Conservation (phyloP, 768 basidiomycete genomes). For the Daedaleopsis nitida region DNA sequence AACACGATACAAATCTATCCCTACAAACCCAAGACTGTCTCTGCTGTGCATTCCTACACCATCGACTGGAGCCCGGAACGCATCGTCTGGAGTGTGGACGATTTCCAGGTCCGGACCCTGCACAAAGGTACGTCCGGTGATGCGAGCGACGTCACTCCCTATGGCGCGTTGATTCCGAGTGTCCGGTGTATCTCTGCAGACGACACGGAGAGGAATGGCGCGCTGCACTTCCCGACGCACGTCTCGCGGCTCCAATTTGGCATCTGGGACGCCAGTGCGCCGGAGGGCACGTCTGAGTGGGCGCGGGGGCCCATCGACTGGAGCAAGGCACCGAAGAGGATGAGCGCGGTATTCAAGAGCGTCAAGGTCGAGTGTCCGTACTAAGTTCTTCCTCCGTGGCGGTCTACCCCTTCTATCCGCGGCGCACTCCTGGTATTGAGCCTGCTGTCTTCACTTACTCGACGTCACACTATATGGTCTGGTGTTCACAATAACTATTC, state of each 20-base stretch:
- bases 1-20: constrained; percentile 35
- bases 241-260: constrained; percentile 42
- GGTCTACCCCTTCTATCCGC: too few relatives aligned
- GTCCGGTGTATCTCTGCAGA: constrained; percentile 22
- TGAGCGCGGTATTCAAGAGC: constrained; percentile 38
- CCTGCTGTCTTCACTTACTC: too few relatives aligned
- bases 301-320: constrained; percentile 46
- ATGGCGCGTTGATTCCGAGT: not conserved
- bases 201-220: constrained; percentile 36
- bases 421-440: too few relatives aligned
- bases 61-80: constrained; percentile 43
- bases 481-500: not conserved
- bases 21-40: constrained; percentile 18
- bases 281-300: constrained; percentile 44
- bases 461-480: too few relatives aligned
- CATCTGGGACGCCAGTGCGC: constrained; percentile 48
- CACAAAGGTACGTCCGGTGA: constrained; percentile 20
- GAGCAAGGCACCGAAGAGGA: constrained; percentile 32
- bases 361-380: constrained; percentile 40
- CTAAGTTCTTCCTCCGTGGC: not conserved
- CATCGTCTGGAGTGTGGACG: constrained; percentile 45
- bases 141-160: not conserved
- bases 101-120: constrained; percentile 35
- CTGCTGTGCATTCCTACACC: constrained; percentile 35
- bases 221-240: constrained; percentile 39